Percentiles rank a stretch among this genome's conserved stretches.
phyloP scores from a whole-genome alignment of 2,329 filamentous ascomycete genomes.

The Coniochaeta sp. region DNA sequence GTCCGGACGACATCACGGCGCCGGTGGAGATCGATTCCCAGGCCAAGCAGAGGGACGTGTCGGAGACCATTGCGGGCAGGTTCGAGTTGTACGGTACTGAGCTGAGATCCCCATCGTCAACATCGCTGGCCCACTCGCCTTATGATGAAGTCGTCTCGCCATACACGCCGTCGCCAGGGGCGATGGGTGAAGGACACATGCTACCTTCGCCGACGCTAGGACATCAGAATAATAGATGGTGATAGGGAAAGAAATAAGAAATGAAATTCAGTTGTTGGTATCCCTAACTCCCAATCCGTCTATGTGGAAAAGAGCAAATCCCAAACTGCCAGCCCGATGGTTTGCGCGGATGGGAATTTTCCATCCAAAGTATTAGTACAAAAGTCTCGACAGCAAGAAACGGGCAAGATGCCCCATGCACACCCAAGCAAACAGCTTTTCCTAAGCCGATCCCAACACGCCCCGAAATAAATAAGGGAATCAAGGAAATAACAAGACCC shows the following conservation, averaged over 20 bases:
- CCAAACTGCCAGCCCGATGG: background rate
- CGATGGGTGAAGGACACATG: background rate
- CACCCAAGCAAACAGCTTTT: background rate
- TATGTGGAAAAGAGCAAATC: background rate
- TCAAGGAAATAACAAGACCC: background rate
- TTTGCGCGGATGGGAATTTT: background rate
- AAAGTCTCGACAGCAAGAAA: background rate
- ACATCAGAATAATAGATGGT: background rate
- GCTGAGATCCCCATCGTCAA: constrained; percentile 9
- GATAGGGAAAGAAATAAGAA: background rate
- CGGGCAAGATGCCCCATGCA: background rate
- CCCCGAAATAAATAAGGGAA: background rate
- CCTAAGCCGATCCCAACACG: background rate
- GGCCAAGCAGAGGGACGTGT: constrained; percentile 3
- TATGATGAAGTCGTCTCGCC: constrained; percentile 3
- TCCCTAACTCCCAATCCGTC: constrained; percentile 2
- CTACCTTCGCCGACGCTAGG: background rate
- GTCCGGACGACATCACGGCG: constrained; percentile 40
- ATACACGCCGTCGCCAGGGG: constrained; percentile 2
- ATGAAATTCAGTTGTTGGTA: background rate
- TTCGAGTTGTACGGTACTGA: constrained; percentile 40
- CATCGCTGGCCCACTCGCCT: too few relatives aligned
- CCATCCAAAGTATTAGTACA: background rate
- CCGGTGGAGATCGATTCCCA: constrained; percentile 48
- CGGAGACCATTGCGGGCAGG: constrained; percentile 23